Percentiles rank a stretch among this genome's conserved stretches.
Conservation (phyloP, 306 rosid species). For the Trichosanthes cucumerina region DNA sequence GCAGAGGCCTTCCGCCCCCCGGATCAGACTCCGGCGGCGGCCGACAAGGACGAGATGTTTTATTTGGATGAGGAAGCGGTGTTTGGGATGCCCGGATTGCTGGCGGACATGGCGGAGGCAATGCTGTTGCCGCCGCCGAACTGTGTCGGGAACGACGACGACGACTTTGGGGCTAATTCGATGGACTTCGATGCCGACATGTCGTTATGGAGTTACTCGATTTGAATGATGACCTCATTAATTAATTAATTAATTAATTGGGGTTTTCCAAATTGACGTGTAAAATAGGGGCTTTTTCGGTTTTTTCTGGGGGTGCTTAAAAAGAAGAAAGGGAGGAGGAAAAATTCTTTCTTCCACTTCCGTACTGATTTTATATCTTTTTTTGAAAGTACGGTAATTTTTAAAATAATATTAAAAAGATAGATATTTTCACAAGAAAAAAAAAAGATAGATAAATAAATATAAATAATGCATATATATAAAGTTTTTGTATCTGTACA, state of each 20-base stretch:
- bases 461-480: neutral
- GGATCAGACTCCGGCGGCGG: neutral
- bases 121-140: constrained; percentile 52
- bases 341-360: neutral
- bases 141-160: constrained; percentile 7
- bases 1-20: constrained; percentile 52
- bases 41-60: neutral
- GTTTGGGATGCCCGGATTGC: constrained; percentile 40
- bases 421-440: neutral
- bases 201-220: constrained; percentile 17
- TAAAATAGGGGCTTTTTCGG: neutral
- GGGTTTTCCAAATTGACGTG: neutral
- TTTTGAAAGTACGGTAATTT: neutral
- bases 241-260: neutral
- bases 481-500: neutral
- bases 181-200: constrained; percentile 3
- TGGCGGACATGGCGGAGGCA: constrained; percentile 55
- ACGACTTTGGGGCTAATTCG: constrained; percentile 44
- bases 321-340: neutral
- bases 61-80: constrained; percentile 32
- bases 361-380: neutral
- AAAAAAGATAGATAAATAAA: neutral
- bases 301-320: neutral
- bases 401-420: neutral
- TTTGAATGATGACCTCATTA: constrained; percentile 3